Conservation (phyloP, 768 basidiomycete species). For the Cantharellus cinnabarinus region DNA sequence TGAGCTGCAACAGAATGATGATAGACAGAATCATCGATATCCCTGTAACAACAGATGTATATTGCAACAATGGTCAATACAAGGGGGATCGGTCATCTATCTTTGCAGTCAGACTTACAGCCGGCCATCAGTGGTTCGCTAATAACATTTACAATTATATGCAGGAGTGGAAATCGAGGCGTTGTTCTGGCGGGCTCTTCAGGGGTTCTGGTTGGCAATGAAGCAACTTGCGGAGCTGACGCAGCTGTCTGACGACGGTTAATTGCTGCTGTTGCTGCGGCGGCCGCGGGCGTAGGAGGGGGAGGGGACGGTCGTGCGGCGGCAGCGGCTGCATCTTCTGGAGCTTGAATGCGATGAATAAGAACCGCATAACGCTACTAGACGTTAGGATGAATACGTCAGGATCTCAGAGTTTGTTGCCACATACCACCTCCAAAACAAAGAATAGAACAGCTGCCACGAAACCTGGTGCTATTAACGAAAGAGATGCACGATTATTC, state of each 20-base stretch:
- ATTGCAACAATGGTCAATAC: neutral
- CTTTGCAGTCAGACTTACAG: neutral
- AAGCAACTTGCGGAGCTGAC: no score
- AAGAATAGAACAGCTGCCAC: conserved; percentile 53
- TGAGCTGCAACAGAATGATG: conserved; percentile 52
- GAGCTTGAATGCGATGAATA: conserved; percentile 65
- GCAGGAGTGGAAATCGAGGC: neutral
- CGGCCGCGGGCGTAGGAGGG: conserved; percentile 13
- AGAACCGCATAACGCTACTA: conserved; percentile 64
- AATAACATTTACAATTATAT: conserved; percentile 5
- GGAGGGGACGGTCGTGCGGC: conserved; percentile 12
- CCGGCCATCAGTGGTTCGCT: neutral
- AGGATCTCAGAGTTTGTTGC: neutral
- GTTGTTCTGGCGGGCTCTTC: neutral
- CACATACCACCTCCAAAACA: conserved; percentile 59
- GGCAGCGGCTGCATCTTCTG: conserved; percentile 30
- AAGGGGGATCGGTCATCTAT: no score
- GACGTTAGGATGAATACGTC: neutral
- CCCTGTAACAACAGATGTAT: conserved; percentile 23
- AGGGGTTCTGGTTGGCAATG: no score
- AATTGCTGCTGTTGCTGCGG: conserved; percentile 1
- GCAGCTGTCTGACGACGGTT: neutral
- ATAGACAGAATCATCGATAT: conserved; percentile 45
- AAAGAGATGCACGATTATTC: conserved; percentile 61
- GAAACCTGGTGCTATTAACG: conserved; percentile 69